A percentile compares a stretch with the other conserved stretches of the same genome.
phyloP scores from a whole-genome alignment of 2,329 filamentous ascomycete genomes.

The Phyllosticta citriasiana region DNA sequence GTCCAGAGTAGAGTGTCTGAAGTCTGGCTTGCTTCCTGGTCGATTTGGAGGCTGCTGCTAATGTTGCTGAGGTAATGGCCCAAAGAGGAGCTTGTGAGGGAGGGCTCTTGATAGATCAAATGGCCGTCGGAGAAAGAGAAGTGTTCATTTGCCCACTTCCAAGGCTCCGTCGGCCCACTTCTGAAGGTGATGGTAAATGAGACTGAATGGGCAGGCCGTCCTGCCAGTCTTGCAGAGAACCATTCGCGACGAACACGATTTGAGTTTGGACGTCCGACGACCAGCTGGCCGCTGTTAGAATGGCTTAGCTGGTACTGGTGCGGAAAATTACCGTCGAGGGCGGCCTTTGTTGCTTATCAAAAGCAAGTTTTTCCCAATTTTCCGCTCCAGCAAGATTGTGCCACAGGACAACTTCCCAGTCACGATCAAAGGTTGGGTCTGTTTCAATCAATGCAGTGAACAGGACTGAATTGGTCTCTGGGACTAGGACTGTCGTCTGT shows the following conservation, averaged over 20 bases:
- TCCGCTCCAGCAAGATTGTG: conserved; percentile 50
- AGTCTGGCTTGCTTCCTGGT: conserved; percentile 52
- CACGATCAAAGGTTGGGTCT: conserved; percentile 41
- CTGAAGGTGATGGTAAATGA: conserved; percentile 67
- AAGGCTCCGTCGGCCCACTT: conserved; percentile 40
- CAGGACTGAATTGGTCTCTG: conserved; percentile 32
- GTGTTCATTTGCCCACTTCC: conserved; percentile 63
- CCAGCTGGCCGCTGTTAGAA: conserved; percentile 5
- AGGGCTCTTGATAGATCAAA: conserved; percentile 42
- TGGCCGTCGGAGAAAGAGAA: conserved; percentile 54
- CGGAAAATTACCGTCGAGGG: not conserved
- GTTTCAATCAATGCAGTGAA: conserved; percentile 66
- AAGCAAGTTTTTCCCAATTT: conserved; percentile 45
- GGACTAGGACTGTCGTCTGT: conserved; percentile 55
- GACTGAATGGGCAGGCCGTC: conserved; percentile 34
- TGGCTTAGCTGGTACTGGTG: not conserved
- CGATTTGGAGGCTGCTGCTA: conserved; percentile 45
- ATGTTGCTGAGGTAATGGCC: conserved; percentile 48
- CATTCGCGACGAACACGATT: conserved; percentile 31
- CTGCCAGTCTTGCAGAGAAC: conserved; percentile 43
- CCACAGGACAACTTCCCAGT: conserved; percentile 71
- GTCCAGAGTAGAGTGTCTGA: conserved; percentile 62
- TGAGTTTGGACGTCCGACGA: not conserved
- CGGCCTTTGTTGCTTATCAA: not conserved
- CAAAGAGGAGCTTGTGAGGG: conserved; percentile 33